Evolutionary conservation across 2,329 filamentous ascomycete genomes (phyloP).

Genomic region (Gaeumannomyces sp.): DNA sequence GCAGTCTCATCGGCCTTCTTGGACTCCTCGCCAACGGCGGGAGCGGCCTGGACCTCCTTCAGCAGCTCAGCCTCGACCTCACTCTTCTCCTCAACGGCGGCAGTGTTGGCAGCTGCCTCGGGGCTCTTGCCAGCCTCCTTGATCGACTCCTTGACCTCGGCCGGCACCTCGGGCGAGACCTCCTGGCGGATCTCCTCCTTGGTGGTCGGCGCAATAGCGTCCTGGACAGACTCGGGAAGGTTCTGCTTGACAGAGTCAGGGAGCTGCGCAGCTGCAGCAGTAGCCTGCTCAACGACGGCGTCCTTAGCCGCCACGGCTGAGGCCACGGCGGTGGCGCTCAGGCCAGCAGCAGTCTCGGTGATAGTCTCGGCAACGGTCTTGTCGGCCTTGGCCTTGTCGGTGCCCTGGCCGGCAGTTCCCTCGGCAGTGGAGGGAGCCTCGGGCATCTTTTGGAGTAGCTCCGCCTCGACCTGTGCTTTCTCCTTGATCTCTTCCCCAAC

Average conservation of each 20-base stretch:
- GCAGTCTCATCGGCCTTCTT: constrained; percentile 21
- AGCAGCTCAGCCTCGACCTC: constrained; percentile 68
- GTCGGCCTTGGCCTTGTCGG: constrained; percentile 44
- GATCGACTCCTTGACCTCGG: constrained; percentile 52
- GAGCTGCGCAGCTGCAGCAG: constrained; percentile 39
- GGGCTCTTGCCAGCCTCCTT: constrained; percentile 53
- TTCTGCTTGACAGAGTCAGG: constrained; percentile 47
- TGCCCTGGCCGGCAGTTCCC: constrained; percentile 45
- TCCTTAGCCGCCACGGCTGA: constrained; percentile 31
- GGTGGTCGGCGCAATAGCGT: constrained; percentile 36
- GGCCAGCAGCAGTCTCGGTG: constrained; percentile 33
- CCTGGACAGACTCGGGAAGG: constrained; percentile 44
- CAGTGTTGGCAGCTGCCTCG: constrained; percentile 64
- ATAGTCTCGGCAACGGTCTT: constrained; percentile 35
- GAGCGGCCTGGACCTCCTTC: constrained; percentile 48
- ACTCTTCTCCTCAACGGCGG: constrained; percentile 69
- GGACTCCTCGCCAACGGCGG: constrained; percentile 23
- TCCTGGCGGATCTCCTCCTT: constrained; percentile 37
- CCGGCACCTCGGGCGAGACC: constrained; percentile 45
- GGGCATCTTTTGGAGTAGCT: constrained; percentile 62
- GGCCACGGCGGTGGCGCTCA: constrained; percentile 20
- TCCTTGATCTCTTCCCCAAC: constrained; percentile 60
- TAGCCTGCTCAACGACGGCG: constrained; percentile 30
- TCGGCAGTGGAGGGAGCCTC: constrained; percentile 53
- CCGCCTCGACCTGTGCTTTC: constrained; percentile 65